Base-by-base conservation (phyloP, 2,329 filamentous ascomycete genomes). In the Ilyonectria mors-panacis region DNA sequence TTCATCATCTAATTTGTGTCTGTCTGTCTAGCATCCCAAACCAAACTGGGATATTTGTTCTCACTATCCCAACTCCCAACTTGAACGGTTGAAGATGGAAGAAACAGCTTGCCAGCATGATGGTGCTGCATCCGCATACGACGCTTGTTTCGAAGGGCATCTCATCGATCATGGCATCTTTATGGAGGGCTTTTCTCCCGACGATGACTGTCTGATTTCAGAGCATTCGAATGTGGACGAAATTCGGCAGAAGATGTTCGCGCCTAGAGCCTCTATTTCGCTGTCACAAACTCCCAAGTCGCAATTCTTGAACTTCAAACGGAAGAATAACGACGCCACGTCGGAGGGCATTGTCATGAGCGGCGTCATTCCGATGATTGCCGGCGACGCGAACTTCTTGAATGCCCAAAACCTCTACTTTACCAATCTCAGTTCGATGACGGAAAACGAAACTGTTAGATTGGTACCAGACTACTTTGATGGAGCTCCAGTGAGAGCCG, bases 391-490 rank as follows among this genome's bases (percentile, higher is more conserved):
- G 23, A 17, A 19, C 15, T 12, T 35, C 37, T n/a, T n/a, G 4
- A 35, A 23, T 6, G 19, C 15, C 8, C 17, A 15, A 4, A 37
- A 37, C 6, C 2, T 39, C 9, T 17, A 4, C 10, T 58, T 64
- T 33, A 59, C 15, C 8, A 58, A 64, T 23, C 30, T 64, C 5
- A 23, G 5, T 2, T 50, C 53, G 7, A 3, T 64, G 15, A 53
- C 61, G 5, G 10, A 51, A 12, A 26, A n/a, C 2, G 9, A 3
- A 1, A 48, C 51, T 15, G 42, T 33, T 3, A 42, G 4, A 15
- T 19, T 75, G 1, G 74, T 73, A 60, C 79, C 79, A 17, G 77
- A 81, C 69, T 66, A 73, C 19, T 80, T 77, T 65, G 72, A 81
- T 42, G 75, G 80, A 15, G 74, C 76, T 13, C 56, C 45, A 33